Base-by-base conservation (phyloP, 495 filamentous ascomycete species). In the Lindgomyces ingoldianus region DNA sequence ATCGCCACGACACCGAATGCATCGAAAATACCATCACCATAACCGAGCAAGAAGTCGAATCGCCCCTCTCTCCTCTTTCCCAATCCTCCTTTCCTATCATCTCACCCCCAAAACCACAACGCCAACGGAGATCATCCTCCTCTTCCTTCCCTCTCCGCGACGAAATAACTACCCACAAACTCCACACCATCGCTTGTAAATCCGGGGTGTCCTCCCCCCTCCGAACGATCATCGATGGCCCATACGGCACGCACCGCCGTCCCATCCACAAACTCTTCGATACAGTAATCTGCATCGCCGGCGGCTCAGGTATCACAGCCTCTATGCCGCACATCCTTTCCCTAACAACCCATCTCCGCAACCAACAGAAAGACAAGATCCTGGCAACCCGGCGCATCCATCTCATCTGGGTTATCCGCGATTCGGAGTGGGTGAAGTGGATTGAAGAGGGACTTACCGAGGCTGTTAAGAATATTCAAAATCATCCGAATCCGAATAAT, bases 221-320 rank as follows among this genome's bases (percentile, higher is more conserved):
- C 62, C 62, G 62, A 21, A 55, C 54, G 26, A 51, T 65, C 21
- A 33, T 65, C 56, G 54, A 65, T 24, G 62, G 62, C 16, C 62
- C 62, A 14, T 65, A 65, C 52, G 56, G 62, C 44, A 24, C 44
- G 12, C 62, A 65, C 56, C 22, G 41, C 22, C 54, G 62, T 4
- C 55, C 62, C 10, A 41, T 65, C 1, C 62, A 65, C 36, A 22
- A 41, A 22, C 27, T 60, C 29, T 65, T 53, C 48, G 62, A 65
- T 33, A 60, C 54, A 6, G 57, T 65, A 9, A 9, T 65, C 36
- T 65, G 26, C 22, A 30, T 65, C 2, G 55, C 62, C 1, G 62
- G 62, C 26, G 62, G 62, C 16, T 39, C 46, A 22, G 62, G 62
- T 18, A 65, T 65, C 44, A 53, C 44, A 6, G 62, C 62, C 19